phyloP scores from a whole-genome alignment of 495 filamentous ascomycete species.

The Talaromyces adpressus region DNA sequence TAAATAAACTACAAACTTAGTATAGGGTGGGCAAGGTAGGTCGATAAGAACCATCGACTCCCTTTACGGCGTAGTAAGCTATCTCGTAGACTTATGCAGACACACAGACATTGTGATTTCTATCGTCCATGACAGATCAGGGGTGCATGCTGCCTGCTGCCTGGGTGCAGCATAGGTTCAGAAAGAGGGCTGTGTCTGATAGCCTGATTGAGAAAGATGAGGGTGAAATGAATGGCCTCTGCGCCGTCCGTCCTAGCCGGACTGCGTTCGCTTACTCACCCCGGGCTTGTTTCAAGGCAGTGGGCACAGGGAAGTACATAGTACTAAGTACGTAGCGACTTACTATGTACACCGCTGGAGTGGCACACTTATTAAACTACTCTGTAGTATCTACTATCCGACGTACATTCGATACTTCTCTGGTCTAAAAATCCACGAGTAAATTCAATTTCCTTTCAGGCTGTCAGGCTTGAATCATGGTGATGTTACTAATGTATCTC shows the following conservation, averaged over 20 bases:
- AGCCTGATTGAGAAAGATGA: background rate
- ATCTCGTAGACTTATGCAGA: background rate
- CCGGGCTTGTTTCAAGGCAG: background rate
- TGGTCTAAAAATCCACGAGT: background rate
- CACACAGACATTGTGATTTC: background rate
- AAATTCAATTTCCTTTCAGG: background rate
- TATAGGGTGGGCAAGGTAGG: background rate
- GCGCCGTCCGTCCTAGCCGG: background rate
- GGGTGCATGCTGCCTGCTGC: background rate
- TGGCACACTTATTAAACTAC: constrained; percentile 2
- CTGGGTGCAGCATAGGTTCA: background rate
- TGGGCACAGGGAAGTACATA: background rate
- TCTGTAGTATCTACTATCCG: background rate
- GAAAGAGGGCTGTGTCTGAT: background rate
- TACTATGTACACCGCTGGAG: background rate
- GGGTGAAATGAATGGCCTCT: background rate
- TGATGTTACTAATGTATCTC: background rate
- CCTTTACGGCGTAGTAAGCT: background rate
- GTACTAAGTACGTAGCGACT: background rate
- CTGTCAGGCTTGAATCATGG: background rate
- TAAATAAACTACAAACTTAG: background rate
- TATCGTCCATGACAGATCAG: background rate
- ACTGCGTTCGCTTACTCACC: background rate
- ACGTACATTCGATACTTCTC: background rate
- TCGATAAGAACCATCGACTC: background rate